Evolutionary conservation across 1,284 basidiomycete genomes (phyloP).

Genomic region (Irpex rosettiformis): DNA sequence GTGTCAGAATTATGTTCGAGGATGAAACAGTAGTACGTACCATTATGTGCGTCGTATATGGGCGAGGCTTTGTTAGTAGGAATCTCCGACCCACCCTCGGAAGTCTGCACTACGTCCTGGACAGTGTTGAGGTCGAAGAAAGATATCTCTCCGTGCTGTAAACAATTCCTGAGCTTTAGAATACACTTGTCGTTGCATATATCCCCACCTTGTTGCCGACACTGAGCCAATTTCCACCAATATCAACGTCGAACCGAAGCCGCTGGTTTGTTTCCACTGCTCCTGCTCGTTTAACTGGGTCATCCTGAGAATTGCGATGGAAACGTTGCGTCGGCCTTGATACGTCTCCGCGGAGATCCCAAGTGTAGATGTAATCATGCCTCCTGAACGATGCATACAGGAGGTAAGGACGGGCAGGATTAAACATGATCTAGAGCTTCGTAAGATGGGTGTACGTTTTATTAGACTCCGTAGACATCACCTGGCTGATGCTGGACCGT

Average conservation of each 20-base stretch:
- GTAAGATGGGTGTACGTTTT: slow-evolving; percentile 2
- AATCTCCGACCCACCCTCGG: neutral
- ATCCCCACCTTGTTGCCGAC: slow-evolving; percentile 67
- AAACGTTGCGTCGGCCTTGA: slow-evolving; percentile 44
- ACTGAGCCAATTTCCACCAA: slow-evolving; percentile 63
- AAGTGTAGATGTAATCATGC: slow-evolving; percentile 61
- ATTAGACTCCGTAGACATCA: slow-evolving; percentile 26
- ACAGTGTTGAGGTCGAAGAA: slow-evolving; percentile 39
- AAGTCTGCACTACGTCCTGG: slow-evolving; percentile 1
- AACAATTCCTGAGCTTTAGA: neutral
- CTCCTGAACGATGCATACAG: slow-evolving; percentile 80
- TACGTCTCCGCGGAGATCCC: slow-evolving; percentile 74
- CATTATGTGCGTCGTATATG: slow-evolving; percentile 41
- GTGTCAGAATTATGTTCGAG: neutral
- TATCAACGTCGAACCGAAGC: slow-evolving; percentile 74
- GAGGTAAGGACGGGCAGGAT: slow-evolving; percentile 66
- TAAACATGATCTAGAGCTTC: slow-evolving; percentile 68
- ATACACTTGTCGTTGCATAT: neutral
- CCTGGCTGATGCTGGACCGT: slow-evolving; percentile 70
- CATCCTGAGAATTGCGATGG: slow-evolving; percentile 15
- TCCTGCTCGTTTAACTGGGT: slow-evolving; percentile 7
- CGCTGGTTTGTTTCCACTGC: slow-evolving; percentile 66
- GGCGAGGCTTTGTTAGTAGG: slow-evolving; percentile 17
- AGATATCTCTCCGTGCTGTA: slow-evolving; percentile 34
- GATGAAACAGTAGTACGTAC: slow-evolving; percentile 25